Conservation (phyloP, 345 rosid species). For the Moringa oleifera region DNA sequence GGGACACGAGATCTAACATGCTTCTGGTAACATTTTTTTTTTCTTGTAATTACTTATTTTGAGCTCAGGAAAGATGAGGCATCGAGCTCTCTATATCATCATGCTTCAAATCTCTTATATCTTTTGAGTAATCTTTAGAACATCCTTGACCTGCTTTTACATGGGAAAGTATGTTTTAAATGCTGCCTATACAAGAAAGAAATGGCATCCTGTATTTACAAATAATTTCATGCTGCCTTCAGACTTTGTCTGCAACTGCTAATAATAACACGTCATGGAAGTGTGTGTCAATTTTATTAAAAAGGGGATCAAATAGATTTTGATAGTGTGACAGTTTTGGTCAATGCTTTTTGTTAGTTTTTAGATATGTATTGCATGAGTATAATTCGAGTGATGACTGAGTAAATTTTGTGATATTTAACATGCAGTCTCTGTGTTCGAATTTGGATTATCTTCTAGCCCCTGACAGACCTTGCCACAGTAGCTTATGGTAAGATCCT, state of each 20-base stretch:
- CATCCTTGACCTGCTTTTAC: neutral
- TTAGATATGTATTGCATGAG: neutral
- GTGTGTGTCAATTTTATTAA: neutral
- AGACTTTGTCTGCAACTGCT: neutral
- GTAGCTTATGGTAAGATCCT: conserved; percentile 74
- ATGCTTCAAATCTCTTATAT: neutral
- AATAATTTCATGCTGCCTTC: neutral
- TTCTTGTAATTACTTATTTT: neutral
- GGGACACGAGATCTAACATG: conserved; percentile 88
- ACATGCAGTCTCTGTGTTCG: conserved; percentile 67
- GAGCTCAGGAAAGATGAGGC: neutral
- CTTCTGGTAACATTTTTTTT: conserved; percentile 56
- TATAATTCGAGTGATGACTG: conserved; percentile 9
- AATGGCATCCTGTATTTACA: neutral
- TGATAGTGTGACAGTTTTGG: too few relatives aligned
- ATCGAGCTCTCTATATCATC: too few relatives aligned
- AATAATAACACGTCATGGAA: neutral
- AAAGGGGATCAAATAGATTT: too few relatives aligned
- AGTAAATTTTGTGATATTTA: conserved; percentile 11
- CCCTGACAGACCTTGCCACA: conserved; percentile 86
- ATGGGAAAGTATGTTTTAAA: neutral
- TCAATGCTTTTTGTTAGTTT: too few relatives aligned
- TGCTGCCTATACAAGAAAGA: neutral
- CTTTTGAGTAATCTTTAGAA: neutral
- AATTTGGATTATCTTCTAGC: conserved; percentile 78